Base-by-base conservation (phyloP, 768 basidiomycete genomes). In the Rhizopogon sp. region DNA sequence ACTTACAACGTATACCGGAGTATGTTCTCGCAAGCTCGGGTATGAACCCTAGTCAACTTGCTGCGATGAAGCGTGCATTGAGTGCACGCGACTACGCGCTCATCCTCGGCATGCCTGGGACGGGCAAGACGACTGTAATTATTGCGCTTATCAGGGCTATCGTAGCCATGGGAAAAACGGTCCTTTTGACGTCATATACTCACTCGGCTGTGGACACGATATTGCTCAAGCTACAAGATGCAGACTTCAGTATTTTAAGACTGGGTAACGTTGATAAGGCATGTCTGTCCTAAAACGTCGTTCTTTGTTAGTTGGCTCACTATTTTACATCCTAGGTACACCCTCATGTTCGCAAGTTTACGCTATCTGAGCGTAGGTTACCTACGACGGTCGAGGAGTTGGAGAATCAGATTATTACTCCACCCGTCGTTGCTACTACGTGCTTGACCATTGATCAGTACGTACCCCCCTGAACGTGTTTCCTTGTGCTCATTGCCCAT, bases 191-290 rank as follows among this genome's bases (percentile, higher is more conserved):
- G 6, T 91, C 90, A 43, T 97, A 98, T 68, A 99, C 97, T 2
- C 97, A 99, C 74, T 97, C 95, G 13, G 96, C 97, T 0, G 97
- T 99, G 44, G 97, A 99, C 62, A 98, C 88, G n/a, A 96, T 98
- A 64, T 64, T 99, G 64, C 72, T 88, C 64, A 98, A 97, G 70
- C 69, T 98, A 55, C 74, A 79, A 57, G 74, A 77, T 25, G 79
- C 80, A 55, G 85, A 85, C 37, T 88, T 92, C 65, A 73, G 78
- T 17, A 87, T 98, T 43, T 68, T 99, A 61, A 75, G 97, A 35
- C 67, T 99, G 50, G 97, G 97, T 0, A 97, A 96, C 65, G 68
- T 82, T 13, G 96, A 98, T 66, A 99, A 96, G 82, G 94, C 91
- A 51, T 45, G 5, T 53, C 13, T 22, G 5, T 39, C 20, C 6